Evolutionary conservation across 805 yeast genomes (phyloP), one percentile per base, ranked within the genome.

Genomic region (Saccharomycopsis sp.): DNA sequence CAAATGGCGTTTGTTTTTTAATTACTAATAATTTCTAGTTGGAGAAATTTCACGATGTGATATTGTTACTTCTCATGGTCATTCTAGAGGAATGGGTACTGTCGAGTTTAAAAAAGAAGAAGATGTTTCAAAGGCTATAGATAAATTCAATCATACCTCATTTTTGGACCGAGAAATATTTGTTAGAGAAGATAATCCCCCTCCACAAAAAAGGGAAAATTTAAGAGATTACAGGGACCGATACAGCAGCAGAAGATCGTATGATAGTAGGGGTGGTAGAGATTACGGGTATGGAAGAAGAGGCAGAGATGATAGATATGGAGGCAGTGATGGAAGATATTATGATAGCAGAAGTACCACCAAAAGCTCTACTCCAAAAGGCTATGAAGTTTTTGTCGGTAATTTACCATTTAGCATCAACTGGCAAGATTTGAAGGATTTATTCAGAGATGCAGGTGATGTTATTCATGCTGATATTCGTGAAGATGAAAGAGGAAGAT

Each of bases 131-230:
- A 70, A 66, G 20, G 96, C 96, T 9, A 85, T 88, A 55, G 64
- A 69, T 43, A 70, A 75, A 54, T 81, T 71, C 56, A 83, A 85
- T 63, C 80, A 85, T 57, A 69, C 79, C 24, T 68, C 67, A 28
- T 74, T 79, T 51, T 64, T 69, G 57, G 94, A 87, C 11, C 79
- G 97, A 62, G 81, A 77, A 55, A 82, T 88, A 36, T 87, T 83
- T 62, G 95, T 89, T 7, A 80, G 97, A 66, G 94, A 82, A 60
- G 95, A 88, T 64, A 81, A 85, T 59, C 93, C 93, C 28, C 93
- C 93, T 22, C 93, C 90, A 55, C 55, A 54, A 44, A 52, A 53
- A 51, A 44, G 56, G 52, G 57, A 46, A 45, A 32, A 33, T 43
- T 41, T 13, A 40, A 8, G 29, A 8, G 11, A 8, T 27, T 13